Evolutionary conservation across 2,329 filamentous ascomycete species (phyloP).

Genomic region (Trichoderma atrobrunneum): DNA sequence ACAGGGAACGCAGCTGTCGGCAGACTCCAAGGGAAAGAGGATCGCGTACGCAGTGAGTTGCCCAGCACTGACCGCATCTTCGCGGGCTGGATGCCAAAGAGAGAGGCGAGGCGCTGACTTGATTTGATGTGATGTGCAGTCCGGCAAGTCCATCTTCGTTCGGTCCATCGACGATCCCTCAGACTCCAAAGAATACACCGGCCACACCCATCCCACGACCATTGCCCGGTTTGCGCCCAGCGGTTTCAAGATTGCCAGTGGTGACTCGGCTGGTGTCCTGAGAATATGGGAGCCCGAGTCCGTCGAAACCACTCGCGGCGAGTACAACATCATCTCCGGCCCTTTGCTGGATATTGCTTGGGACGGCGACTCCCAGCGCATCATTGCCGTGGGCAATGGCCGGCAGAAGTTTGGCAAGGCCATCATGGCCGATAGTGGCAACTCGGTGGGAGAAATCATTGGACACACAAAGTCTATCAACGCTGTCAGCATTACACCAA

Average conservation of each 20-base stretch:
- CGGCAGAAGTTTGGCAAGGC: slow-evolving; percentile 92
- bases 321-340: slow-evolving; percentile 91
- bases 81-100: background rate
- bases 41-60: slow-evolving; percentile 83
- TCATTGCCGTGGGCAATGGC: slow-evolving; percentile 94
- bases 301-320: slow-evolving; percentile 81
- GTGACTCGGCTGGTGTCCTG: slow-evolving; percentile 80
- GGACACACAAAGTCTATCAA: slow-evolving; percentile 92
- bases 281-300: slow-evolving; percentile 91
- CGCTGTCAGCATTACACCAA: slow-evolving; percentile 81
- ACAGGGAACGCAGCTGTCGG: slow-evolving; percentile 83
- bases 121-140: slow-evolving; percentile 48
- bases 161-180: slow-evolving; percentile 90
- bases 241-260: slow-evolving; percentile 91
- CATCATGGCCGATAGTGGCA: slow-evolving; percentile 93
- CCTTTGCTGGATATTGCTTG: slow-evolving; percentile 95
- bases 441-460: slow-evolving; percentile 89
- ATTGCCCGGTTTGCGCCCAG: slow-evolving; percentile 93
- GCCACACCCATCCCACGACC: slow-evolving; percentile 83
- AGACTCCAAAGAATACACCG: slow-evolving; percentile 82
- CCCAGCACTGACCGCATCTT: background rate
- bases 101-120: background rate
- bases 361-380: slow-evolving; percentile 94
- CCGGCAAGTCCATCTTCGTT: slow-evolving; percentile 94
- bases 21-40: slow-evolving; percentile 83